phyloP scores from a whole-genome alignment of 768 basidiomycete species.

The Hortiboletus flavorubellus region DNA sequence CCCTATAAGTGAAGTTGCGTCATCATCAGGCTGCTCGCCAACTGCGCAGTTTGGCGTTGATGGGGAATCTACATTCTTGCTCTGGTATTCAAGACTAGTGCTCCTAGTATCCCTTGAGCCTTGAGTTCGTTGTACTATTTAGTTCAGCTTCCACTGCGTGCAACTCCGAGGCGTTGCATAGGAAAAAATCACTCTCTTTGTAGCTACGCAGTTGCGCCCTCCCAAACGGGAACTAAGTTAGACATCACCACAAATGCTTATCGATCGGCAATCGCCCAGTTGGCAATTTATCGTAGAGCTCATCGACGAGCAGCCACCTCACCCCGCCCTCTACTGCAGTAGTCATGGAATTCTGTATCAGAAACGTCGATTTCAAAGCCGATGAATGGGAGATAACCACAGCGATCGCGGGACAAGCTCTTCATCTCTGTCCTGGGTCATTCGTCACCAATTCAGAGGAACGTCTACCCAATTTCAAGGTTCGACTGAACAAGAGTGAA shows the following conservation, averaged over 20 bases:
- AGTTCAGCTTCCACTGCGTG: background rate
- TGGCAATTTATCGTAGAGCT: background rate
- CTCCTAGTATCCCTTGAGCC: background rate
- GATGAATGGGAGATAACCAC: constrained; percentile 57
- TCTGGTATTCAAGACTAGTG: background rate
- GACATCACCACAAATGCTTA: background rate
- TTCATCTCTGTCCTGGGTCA: constrained; percentile 42
- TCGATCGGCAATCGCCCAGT: background rate
- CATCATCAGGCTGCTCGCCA: background rate
- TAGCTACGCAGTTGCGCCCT: background rate
- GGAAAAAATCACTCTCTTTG: background rate
- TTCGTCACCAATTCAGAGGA: constrained; percentile 25
- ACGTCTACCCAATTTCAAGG: constrained; percentile 54
- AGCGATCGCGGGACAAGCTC: constrained; percentile 44
- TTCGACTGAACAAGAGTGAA: constrained; percentile 50
- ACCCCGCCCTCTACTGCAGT: background rate
- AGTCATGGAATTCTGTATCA: constrained; percentile 39
- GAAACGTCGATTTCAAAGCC: constrained; percentile 34
- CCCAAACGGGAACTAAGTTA: constrained; percentile 2
- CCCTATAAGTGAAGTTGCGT: constrained; percentile 24
- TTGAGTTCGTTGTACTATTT: background rate
- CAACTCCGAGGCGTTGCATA: background rate
- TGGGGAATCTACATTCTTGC: background rate
- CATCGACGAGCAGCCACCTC: background rate
- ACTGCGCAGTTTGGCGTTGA: background rate